Evolutionary conservation across 1,139 yeast genomes (phyloP).

Genomic region (Insectozyma bohioensis): DNA sequence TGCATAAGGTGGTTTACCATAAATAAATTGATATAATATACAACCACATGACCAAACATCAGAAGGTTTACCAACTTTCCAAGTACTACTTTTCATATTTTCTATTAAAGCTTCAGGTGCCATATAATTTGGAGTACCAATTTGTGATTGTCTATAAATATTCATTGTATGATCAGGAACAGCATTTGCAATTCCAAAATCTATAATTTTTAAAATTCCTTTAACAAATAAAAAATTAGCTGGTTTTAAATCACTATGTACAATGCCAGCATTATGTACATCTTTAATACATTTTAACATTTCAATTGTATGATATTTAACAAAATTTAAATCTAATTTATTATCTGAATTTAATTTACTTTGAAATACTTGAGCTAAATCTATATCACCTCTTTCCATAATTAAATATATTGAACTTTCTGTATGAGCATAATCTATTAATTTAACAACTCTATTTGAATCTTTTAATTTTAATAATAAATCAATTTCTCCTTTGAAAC

Average conservation of each 20-base stretch:
- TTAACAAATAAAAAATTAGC: constrained; percentile 89
- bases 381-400: constrained; percentile 96
- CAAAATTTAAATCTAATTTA: constrained; percentile 73
- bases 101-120: constrained; percentile 93
- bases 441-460: constrained; percentile 72
- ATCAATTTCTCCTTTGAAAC: constrained; percentile 89
- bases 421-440: constrained; percentile 71
- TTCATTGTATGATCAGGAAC: constrained; percentile 93
- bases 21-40: constrained; percentile 91
- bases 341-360: constrained; percentile 44
- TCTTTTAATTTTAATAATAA: constrained; percentile 60
- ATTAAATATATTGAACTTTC: constrained; percentile 68
- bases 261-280: constrained; percentile 85
- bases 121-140: constrained; percentile 97
- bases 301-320: constrained; percentile 78
- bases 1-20: constrained; percentile 91
- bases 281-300: constrained; percentile 81
- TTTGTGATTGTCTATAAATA: constrained; percentile 84
- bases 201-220: constrained; percentile 84
- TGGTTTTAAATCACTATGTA: constrained; percentile 93
- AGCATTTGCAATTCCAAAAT: constrained; percentile 94
- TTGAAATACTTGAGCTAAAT: constrained; percentile 78
- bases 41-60: constrained; percentile 99
- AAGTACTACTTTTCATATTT: constrained; percentile 41
- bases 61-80: constrained; percentile 94